phyloP scores from a whole-genome alignment of 768 basidiomycete genomes.

The Leccinum ochraceum region DNA sequence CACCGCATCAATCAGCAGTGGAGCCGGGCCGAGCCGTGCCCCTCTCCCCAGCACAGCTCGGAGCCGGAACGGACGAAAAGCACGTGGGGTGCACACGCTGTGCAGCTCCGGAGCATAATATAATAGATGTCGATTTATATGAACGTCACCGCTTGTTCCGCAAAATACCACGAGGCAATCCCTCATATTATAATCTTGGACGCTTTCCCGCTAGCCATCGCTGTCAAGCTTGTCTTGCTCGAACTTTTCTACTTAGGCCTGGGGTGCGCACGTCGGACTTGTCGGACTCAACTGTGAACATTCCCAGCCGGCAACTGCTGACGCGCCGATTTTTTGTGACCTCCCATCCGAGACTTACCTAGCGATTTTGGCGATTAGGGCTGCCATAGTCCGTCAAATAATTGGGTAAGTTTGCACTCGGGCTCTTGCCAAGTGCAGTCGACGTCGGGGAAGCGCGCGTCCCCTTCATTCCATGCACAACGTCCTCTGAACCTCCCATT shows the following conservation, averaged over 20 bases:
- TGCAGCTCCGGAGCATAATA: too few relatives aligned
- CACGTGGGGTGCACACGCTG: too few relatives aligned
- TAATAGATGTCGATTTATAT: neutral
- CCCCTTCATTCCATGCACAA: constrained; percentile 19
- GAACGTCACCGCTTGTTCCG: neutral
- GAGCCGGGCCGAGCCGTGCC: too few relatives aligned
- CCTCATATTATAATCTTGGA: neutral
- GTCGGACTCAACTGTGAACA: neutral
- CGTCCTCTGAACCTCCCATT: constrained; percentile 3
- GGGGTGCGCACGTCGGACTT: neutral
- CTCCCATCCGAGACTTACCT: constrained; percentile 3
- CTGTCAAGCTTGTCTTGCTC: neutral
- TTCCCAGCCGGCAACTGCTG: constrained; percentile 7
- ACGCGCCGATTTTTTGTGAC: constrained; percentile 7
- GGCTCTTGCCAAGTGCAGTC: neutral
- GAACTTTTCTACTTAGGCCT: neutral
- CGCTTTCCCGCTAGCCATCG: neutral
- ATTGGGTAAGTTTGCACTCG: constrained; percentile 12
- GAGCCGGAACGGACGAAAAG: too few relatives aligned
- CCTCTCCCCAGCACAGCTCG: too few relatives aligned
- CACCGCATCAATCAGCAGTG: too few relatives aligned
- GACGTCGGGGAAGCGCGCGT: neutral
- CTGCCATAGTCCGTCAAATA: constrained; percentile 20
- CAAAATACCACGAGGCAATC: neutral
- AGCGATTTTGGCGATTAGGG: constrained; percentile 24